Base-by-base conservation (phyloP, 2,329 filamentous ascomycete species). In the Trichoderma hamatum region DNA sequence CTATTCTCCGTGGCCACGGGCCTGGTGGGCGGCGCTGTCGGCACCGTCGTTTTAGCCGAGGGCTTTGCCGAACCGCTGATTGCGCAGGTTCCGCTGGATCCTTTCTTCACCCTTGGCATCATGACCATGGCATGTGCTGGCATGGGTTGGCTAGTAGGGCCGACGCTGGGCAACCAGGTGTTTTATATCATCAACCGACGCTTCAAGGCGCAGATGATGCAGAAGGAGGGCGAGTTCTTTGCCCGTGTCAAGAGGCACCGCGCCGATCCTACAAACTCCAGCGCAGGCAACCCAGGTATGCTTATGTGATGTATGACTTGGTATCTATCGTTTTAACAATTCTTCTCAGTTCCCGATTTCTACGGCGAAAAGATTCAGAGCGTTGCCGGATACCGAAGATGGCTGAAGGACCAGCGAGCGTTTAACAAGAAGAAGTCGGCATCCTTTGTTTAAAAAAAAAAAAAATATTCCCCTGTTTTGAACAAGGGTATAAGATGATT, bases 281-380 rank as follows among this genome's bases (percentile, higher is more conserved):
- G 93, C 51, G 90, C 96, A 74, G 88, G 92, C 64, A 98, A 98
- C 82, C 96, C 96, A 21, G 87, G 88, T 85, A 79, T 70, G 82
- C 21, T 13, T 6, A 1, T 49, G 2, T 24, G 13, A 11, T 32
- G n/a, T 39, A 56, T 32, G 7, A 26, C 13, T 14, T 21, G 11
- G 10, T 9, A 19, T 43, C 13, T 16, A 43, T 21, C 9, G 13
- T 32, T 21, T 28, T 56, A 26, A 66, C 36, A 36, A 21, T 5
- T 49, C 14, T 5, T 59, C 58, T 3, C 65, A 86, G 92, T 97
- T 1, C 94, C 95, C 54, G 96, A 99, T 79, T 99, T 97, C 82
- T 99, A 99, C 77, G 96, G 96, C 75, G 96, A 99, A 84, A 98
- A 97, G 86, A 97, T 99, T 75, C 92, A 92, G 63, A 97, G 94